Base-by-base conservation (phyloP, 139 green algal species). In the Chlamydomonas sphaeroides region DNA sequence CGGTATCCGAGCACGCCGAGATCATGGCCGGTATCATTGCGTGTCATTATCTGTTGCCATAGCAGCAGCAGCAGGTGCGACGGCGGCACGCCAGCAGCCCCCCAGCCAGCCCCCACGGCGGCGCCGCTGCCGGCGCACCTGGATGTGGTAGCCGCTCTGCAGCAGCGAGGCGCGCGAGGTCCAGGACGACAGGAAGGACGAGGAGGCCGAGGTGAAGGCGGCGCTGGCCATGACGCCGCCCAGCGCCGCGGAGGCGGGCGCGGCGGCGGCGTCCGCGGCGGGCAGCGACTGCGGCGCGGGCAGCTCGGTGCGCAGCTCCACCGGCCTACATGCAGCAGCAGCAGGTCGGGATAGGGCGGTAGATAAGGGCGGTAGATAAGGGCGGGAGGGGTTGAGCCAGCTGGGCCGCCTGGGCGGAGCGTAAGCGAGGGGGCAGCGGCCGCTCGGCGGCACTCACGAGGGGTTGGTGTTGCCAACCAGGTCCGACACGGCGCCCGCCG, bases 71-170 rank as follows among this genome's bases (percentile, higher is more conserved):
- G n/a, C n/a, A n/a, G n/a, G n/a, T n/a, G n/a, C n/a, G n/a, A n/a
- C n/a, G n/a, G 45, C 45, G 10, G 10, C 45, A 53, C 10, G 11
- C 45, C 14, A 14, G 45, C 45, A 70, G n/a, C n/a, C 2, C 3
- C 26, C 3, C 25, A n/a, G n/a, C n/a, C n/a, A 7, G 36, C 17
- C 17, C 36, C 66, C 66, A 0, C 48, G 5, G 15, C 66, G 17
- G 15, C 36, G 38, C 66, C 65, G 14, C 65, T 32, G 45, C 45
- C 11, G 45, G 45, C 39, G 33, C 41, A 75, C 68, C 68, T 75
- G 68, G 30, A 75, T 61, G 35, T 78, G 70, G 49, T 49, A 78
- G 21, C n/a, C 70, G 33, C n/a, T 66, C 33, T 78, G 70, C n/a
- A 78, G 45, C 49, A 78, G 59, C n/a, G 68, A 57, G 23, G 41